Percentiles rank a stretch among this genome's conserved stretches.
These are phyloP conservation scores for Trichophaea hybrida DNA, from an alignment of 2,329 filamentous ascomycete genomes.

Conservation along the genomic window DNA sequence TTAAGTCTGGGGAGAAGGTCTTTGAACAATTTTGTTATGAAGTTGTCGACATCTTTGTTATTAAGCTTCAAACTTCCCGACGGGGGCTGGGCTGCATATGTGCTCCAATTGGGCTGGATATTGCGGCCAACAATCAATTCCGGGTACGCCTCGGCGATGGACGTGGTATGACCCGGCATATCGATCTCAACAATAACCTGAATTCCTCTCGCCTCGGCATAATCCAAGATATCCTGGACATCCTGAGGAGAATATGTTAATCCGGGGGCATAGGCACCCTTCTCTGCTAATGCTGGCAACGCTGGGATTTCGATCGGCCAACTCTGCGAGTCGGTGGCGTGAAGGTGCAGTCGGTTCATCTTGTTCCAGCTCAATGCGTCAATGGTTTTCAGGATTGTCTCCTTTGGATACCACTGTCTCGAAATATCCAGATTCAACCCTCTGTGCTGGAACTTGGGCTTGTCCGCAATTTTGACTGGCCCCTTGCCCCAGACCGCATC, in stretches of 20 bases:
- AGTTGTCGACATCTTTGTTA: slow-evolving; percentile 51
- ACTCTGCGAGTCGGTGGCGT: slow-evolving; percentile 69
- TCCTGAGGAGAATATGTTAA: slow-evolving; percentile 54
- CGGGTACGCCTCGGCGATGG: slow-evolving; percentile 51
- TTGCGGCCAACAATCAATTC: slow-evolving; percentile 55
- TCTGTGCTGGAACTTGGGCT: slow-evolving; percentile 60
- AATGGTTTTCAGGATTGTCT: slow-evolving; percentile 58
- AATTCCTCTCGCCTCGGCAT: slow-evolving; percentile 54
- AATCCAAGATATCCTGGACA: slow-evolving; percentile 51
- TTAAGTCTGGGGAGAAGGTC: slow-evolving; percentile 60
- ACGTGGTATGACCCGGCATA: slow-evolving; percentile 64
- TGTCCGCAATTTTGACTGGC: slow-evolving; percentile 58
- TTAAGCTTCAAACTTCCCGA: slow-evolving; percentile 56
- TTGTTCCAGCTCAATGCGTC: slow-evolving; percentile 67
- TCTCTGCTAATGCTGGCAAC: slow-evolving; percentile 53
- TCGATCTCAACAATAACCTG: slow-evolving; percentile 64
- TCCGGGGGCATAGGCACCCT: slow-evolving; percentile 56
- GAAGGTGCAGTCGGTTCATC: slow-evolving; percentile 67
- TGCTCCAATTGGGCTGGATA: slow-evolving; percentile 39
- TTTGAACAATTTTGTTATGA: slow-evolving; percentile 57
- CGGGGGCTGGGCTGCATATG: slow-evolving; percentile 42
- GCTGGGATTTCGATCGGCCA: slow-evolving; percentile 72
- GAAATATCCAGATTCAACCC: slow-evolving; percentile 68
- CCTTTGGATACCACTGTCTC: slow-evolving; percentile 53
- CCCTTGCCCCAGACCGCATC: slow-evolving; percentile 52